Evolutionary conservation across 2,329 filamentous ascomycete genomes (phyloP).

Genomic region (Cordyceps cateniannulata): DNA sequence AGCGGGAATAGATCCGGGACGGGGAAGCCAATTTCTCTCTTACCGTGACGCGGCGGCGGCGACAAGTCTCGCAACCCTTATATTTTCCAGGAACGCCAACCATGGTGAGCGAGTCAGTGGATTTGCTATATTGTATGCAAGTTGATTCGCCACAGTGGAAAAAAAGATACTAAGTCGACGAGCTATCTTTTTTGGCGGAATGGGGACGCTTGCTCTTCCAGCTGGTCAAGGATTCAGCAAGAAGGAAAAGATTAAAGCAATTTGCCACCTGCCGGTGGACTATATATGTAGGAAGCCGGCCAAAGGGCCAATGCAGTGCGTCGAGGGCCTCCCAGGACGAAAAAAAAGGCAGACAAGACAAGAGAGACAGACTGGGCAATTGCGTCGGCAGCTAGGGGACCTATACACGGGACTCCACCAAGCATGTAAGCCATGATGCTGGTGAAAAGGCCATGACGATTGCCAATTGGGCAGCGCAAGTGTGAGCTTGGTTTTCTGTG

Average conservation of each 20-base stretch:
- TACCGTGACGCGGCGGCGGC: slow-evolving; percentile 53
- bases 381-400: background rate
- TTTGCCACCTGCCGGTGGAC: slow-evolving; percentile 9
- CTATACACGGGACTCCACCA: slow-evolving; percentile 11
- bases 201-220: slow-evolving; percentile 3
- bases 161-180: background rate
- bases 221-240: slow-evolving; percentile 7
- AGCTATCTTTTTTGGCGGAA: slow-evolving; percentile 9
- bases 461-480: slow-evolving; percentile 12
- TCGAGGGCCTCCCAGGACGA: slow-evolving; percentile 6
- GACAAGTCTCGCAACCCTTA: slow-evolving; percentile 58
- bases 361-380: background rate
- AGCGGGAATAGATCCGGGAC: background rate
- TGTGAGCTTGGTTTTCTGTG: slow-evolving; percentile 6
- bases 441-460: slow-evolving; percentile 3
- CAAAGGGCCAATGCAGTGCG: background rate
- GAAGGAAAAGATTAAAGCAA: background rate
- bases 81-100: slow-evolving; percentile 58
- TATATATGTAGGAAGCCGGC: slow-evolving; percentile 12
- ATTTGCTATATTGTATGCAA: slow-evolving; percentile 1
- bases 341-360: background rate
- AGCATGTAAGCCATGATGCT: slow-evolving; percentile 12
- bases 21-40: slow-evolving; percentile 16
- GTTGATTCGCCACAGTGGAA: slow-evolving; percentile 13
- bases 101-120: slow-evolving; percentile 34